Percentiles rank a stretch among this genome's conserved stretches.
Evolutionary conservation across 805 yeast species (phyloP).

Genomic region (Dipodascopsis uninucleata): DNA sequence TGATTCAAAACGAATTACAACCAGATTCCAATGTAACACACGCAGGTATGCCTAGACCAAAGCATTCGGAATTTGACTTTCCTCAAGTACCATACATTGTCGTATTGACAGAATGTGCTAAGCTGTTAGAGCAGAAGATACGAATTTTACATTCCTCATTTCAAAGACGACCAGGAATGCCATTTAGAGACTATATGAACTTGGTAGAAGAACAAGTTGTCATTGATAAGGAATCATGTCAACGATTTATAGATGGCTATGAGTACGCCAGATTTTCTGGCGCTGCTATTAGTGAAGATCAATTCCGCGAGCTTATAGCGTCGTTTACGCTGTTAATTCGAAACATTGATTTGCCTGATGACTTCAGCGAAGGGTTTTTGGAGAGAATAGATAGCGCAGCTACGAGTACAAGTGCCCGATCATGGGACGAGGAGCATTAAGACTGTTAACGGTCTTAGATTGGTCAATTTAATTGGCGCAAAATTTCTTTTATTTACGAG

Average conservation of each 20-base stretch:
- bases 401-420: too few species aligned
- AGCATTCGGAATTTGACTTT: constrained; percentile 30
- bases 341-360: constrained; percentile 10
- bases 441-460: too few species aligned
- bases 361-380: background rate
- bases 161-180: constrained; percentile 45
- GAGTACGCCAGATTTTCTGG: constrained; percentile 70
- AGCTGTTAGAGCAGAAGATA: constrained; percentile 29
- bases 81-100: constrained; percentile 34
- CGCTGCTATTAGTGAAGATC: constrained; percentile 51
- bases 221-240: constrained; percentile 27
- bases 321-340: constrained; percentile 18
- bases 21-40: constrained; percentile 48
- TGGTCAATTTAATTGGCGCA: too few species aligned
- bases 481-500: too few species aligned
- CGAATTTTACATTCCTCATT: constrained; percentile 35
- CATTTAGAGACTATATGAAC: constrained; percentile 52
- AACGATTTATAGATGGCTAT: constrained; percentile 50
- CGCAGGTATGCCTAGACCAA: constrained; percentile 51
- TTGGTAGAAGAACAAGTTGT: constrained; percentile 34
- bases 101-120: constrained; percentile 31
- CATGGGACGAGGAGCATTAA: too few species aligned
- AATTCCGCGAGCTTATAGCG: constrained; percentile 56
- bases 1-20: constrained; percentile 40
- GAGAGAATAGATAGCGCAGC: constrained; percentile 9